Conservation (phyloP, 768 basidiomycete species). For the Artomyces pyxidatus region DNA sequence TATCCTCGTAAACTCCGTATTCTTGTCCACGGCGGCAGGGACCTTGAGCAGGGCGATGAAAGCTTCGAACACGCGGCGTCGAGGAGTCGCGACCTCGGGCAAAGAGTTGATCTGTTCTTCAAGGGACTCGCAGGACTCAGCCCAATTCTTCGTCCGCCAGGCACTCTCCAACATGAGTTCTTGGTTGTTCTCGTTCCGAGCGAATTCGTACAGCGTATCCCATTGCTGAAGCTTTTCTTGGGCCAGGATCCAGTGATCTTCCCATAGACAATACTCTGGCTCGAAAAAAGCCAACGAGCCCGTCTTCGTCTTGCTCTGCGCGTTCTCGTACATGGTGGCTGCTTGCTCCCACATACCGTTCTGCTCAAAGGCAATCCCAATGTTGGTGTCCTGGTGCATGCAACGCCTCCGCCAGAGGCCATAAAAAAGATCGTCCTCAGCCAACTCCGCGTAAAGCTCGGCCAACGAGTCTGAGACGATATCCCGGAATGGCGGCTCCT, state of each 20-base stretch:
- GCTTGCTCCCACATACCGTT: slow-evolving; percentile 97
- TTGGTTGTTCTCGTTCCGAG: slow-evolving; percentile 79
- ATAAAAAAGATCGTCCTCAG: slow-evolving; percentile 96
- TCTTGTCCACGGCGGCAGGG: slow-evolving; percentile 76
- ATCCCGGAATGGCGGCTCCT: slow-evolving; percentile 73
- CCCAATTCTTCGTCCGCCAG: slow-evolving; percentile 93
- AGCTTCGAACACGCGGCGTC: slow-evolving; percentile 96
- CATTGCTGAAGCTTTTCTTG: slow-evolving; percentile 97
- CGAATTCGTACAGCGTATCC: slow-evolving; percentile 91
- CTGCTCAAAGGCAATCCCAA: slow-evolving; percentile 85
- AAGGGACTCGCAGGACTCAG: slow-evolving; percentile 63
- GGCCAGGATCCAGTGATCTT: slow-evolving; percentile 96
- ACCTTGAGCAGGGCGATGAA: slow-evolving; percentile 84
- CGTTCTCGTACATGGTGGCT: slow-evolving; percentile 77
- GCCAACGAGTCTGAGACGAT: slow-evolving; percentile 85
- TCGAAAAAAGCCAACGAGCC: slow-evolving; percentile 88
- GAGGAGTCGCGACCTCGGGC: slow-evolving; percentile 84
- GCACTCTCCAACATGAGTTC: slow-evolving; percentile 92
- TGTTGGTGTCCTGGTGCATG: slow-evolving; percentile 84
- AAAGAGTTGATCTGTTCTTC: slow-evolving; percentile 77
- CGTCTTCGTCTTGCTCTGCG: slow-evolving; percentile 76
- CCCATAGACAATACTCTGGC: slow-evolving; percentile 95
- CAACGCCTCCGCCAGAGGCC: slow-evolving; percentile 90
- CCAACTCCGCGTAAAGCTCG: slow-evolving; percentile 91
- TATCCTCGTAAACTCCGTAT: slow-evolving; percentile 78